Percentiles rank a stretch among this genome's conserved stretches.
These are phyloP conservation scores for Elsinoe batatas DNA, from an alignment of 2,329 filamentous ascomycete species.

Conservation along the genomic window DNA sequence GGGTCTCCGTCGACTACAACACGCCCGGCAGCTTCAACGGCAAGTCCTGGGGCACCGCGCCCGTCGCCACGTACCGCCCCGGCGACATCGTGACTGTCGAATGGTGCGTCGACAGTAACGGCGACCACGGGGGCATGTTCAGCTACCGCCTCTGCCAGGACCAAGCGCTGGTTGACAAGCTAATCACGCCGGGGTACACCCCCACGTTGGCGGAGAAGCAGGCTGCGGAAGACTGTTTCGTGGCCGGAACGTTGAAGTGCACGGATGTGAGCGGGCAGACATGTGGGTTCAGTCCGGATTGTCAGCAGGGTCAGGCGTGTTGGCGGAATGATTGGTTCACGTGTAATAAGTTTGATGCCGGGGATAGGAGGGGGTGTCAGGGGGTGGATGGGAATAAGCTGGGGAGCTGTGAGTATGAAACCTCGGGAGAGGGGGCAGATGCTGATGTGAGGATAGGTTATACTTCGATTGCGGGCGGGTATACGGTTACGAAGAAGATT, in stretches of 20 bases:
- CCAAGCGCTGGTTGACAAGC: slow-evolving; percentile 5
- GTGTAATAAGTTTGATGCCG: slow-evolving; percentile 7
- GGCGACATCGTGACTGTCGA: background rate
- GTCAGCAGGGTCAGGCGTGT: background rate
- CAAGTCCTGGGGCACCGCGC: background rate
- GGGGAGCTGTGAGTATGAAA: background rate
- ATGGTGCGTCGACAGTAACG: slow-evolving; percentile 10
- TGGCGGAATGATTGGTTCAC: slow-evolving; percentile 7
- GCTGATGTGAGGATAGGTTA: background rate
- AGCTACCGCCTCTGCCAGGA: slow-evolving; percentile 5
- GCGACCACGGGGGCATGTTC: slow-evolving; percentile 11
- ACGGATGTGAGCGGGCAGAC: slow-evolving; percentile 3
- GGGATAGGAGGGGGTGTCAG: slow-evolving; percentile 2
- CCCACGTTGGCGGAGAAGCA: slow-evolving; percentile 1
- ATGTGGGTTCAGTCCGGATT: background rate
- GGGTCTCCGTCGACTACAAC: slow-evolving; percentile 6
- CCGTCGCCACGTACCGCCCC: background rate
- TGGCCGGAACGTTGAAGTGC: slow-evolving; percentile 6
- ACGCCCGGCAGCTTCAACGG: slow-evolving; percentile 7
- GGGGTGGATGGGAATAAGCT: slow-evolving; percentile 2
- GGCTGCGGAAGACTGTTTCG: slow-evolving; percentile 8
- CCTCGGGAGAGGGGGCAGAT: background rate
- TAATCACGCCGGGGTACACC: background rate
- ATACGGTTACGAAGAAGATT: slow-evolving; percentile 9
- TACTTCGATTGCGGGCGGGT: background rate